Conservation (phyloP, 495 filamentous ascomycete genomes). For the Penicillium nucicola region DNA sequence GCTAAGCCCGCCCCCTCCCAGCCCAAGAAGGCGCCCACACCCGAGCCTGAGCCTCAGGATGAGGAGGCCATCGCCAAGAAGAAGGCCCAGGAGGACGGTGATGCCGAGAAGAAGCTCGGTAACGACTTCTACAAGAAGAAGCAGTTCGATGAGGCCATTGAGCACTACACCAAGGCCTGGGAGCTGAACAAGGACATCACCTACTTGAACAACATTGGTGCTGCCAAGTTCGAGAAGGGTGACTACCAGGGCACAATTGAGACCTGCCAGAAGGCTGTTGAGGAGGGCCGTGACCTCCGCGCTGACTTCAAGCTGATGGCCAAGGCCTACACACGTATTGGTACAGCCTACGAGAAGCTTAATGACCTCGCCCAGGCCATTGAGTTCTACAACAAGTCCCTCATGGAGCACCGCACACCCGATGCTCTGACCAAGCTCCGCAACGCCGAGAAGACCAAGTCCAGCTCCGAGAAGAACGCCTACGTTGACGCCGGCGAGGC, state of each 20-base stretch:
- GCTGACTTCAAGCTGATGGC: slow-evolving; percentile 97
- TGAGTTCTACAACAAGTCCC: slow-evolving; percentile 84
- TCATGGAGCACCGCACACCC: slow-evolving; percentile 95
- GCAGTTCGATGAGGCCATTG: slow-evolving; percentile 88
- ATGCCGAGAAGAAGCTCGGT: slow-evolving; percentile 90
- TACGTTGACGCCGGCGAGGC: slow-evolving; percentile 91
- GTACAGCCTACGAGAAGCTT: slow-evolving; percentile 83
- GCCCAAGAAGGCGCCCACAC: slow-evolving; percentile 55
- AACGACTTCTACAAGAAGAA: slow-evolving; percentile 98
- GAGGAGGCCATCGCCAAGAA: slow-evolving; percentile 79
- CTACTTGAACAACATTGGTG: slow-evolving; percentile 94
- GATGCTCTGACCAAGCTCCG: slow-evolving; percentile 92
- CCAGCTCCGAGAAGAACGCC: slow-evolving; percentile 67
- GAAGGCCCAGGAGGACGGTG: slow-evolving; percentile 88
- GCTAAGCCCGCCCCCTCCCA: slow-evolving; percentile 48
- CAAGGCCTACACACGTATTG: slow-evolving; percentile 91
- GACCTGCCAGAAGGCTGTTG: slow-evolving; percentile 79
- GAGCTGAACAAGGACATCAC: slow-evolving; percentile 92
- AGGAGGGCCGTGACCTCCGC: slow-evolving; percentile 78
- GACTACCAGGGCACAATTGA: slow-evolving; percentile 85
- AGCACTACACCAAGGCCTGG: slow-evolving; percentile 96
- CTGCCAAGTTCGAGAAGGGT: slow-evolving; percentile 93
- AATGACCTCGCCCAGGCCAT: slow-evolving; percentile 80
- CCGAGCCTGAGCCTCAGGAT: slow-evolving; percentile 65
- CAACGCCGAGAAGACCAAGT: slow-evolving; percentile 85